phyloP scores from a whole-genome alignment of 2,329 filamentous ascomycete genomes.

The Cladosporium sp. region DNA sequence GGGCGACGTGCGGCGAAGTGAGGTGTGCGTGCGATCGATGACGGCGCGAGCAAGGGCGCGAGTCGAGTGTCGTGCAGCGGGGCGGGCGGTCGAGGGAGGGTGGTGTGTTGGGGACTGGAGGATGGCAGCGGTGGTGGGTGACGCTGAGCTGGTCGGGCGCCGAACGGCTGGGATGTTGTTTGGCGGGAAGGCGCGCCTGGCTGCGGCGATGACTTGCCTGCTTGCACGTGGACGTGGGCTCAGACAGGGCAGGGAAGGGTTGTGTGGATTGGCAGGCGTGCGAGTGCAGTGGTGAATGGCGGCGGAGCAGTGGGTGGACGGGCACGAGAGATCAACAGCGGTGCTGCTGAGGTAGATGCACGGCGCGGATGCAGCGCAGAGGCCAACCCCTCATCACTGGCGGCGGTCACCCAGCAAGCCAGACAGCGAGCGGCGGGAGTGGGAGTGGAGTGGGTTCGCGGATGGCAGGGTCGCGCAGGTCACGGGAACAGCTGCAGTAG shows the following conservation, averaged over 20 bases:
- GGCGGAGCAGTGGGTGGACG: slow-evolving; percentile 68
- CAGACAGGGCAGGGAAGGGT: too few species aligned
- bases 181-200: slow-evolving; percentile 8
- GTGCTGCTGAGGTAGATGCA: slow-evolving; percentile 2
- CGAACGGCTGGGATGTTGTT: slow-evolving; percentile 8
- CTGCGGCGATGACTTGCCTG: neutral
- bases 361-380: slow-evolving; percentile 9
- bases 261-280: neutral
- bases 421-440: neutral
- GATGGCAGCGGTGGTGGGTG: neutral
- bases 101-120: neutral
- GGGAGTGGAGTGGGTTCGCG: slow-evolving; percentile 5
- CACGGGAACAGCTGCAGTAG: neutral
- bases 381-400: slow-evolving; percentile 5
- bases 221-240: neutral
- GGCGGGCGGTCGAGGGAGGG: neutral
- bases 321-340: slow-evolving; percentile 69
- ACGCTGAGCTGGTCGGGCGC: slow-evolving; percentile 8
- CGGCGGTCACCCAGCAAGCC: slow-evolving; percentile 4
- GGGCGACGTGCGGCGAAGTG: neutral
- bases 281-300: neutral
- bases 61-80: too few species aligned
- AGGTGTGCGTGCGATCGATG: slow-evolving; percentile 20
- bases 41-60: neutral
- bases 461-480: slow-evolving; percentile 1